phyloP scores from a whole-genome alignment of 1,139 yeast genomes.

The Yamadazyma spencermartinsiae region DNA sequence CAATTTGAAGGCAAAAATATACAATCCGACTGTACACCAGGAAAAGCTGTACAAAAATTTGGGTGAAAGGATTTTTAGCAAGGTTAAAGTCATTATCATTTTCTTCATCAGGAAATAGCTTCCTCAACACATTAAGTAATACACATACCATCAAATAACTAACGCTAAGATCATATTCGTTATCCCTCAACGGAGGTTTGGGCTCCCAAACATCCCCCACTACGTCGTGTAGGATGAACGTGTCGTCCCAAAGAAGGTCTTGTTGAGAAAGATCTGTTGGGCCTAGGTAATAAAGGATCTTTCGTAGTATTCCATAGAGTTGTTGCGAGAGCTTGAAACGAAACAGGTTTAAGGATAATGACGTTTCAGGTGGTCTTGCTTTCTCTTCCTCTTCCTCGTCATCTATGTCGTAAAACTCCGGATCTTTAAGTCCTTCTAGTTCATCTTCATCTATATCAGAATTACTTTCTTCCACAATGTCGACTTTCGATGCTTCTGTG shows the following conservation, averaged over 20 bases:
- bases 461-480: constrained; percentile 20
- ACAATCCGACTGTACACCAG: constrained; percentile 61
- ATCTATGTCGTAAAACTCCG: too few relatives aligned
- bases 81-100: constrained; percentile 34
- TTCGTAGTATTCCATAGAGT: too few relatives aligned
- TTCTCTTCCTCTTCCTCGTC: too few relatives aligned
- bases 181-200: constrained; percentile 26
- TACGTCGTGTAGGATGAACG: constrained; percentile 9
- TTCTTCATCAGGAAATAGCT: constrained; percentile 38
- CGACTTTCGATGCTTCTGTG: background rate
- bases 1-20: constrained; percentile 60
- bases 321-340: too few relatives aligned
- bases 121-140: constrained; percentile 50
- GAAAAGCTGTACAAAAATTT: constrained; percentile 59
- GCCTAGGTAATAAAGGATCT: background rate
- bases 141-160: constrained; percentile 35
- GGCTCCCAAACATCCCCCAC: constrained; percentile 47
- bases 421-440: background rate
- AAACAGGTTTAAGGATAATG: too few relatives aligned
- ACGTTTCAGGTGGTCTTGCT: too few relatives aligned
- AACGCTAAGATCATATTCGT: constrained; percentile 37
- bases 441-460: background rate
- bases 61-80: constrained; percentile 60
- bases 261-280: background rate
- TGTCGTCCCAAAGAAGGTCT: background rate